Evolutionary conservation across 164 flowering plant genomes (phyloP).

Genomic region (Vitis labrusca): DNA sequence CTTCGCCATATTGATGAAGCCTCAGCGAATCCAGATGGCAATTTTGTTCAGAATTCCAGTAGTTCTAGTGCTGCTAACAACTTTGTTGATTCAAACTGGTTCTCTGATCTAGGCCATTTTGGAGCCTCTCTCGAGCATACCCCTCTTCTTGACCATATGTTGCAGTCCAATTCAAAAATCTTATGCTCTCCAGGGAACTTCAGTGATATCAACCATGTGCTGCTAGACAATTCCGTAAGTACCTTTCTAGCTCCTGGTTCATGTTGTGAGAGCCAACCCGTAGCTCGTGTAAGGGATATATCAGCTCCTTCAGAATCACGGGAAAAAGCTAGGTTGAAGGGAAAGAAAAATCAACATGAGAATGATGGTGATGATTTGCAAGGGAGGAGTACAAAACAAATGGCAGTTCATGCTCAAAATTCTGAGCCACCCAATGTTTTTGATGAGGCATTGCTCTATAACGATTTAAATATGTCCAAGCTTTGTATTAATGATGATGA

Average conservation of each 20-base stretch:
- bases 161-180: not conserved
- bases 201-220: too few relatives aligned
- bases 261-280: not conserved
- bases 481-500: too few relatives aligned
- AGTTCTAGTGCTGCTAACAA: not conserved
- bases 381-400: constrained; percentile 28
- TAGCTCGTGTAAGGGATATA: not conserved
- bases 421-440: constrained; percentile 18
- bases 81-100: constrained; percentile 6
- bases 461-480: not conserved
- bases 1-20: not conserved
- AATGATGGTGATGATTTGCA: constrained; percentile 13
- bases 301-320: not conserved
- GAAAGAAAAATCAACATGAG: constrained; percentile 15
- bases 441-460: constrained; percentile 28
- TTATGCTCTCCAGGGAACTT: too few relatives aligned
- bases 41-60: not conserved
- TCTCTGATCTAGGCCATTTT: not conserved
- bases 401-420: constrained; percentile 15
- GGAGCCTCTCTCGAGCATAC: not conserved
- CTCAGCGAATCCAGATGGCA: not conserved
- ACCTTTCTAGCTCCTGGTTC: constrained; percentile 3
- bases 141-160: too few relatives aligned
- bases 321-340: constrained; percentile 1
- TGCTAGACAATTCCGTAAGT: constrained; percentile 1